Evolutionary conservation across 768 basidiomycete species (phyloP), one percentile per base, ranked within the genome.

Genomic region (Pleurotus tuber-regium): DNA sequence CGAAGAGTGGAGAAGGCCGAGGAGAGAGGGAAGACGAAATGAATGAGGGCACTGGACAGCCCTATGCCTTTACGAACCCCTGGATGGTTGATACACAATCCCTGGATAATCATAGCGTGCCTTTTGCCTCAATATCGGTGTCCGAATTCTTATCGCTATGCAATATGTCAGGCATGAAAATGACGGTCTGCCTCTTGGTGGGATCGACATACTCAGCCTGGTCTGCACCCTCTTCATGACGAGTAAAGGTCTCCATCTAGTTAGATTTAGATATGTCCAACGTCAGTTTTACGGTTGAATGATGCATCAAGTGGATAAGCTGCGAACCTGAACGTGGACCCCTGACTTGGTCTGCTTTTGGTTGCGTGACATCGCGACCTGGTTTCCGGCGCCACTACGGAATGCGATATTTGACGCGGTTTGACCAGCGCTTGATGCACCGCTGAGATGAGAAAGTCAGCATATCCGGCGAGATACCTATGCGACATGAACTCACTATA

Each of bases 191-290:
- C 6, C 46, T 21, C 18, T 47, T 31, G 2, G 33, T 21, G 39
- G 39, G n/a, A 39, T 29, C 50, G 23, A 16, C 30, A 10, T 29
- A 19, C 16, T 33, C 46, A 21, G 24, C 21, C 40, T 36, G 38
- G 10, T 48, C 39, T 8, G 11, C 21, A n/a, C 26, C 29, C 28
- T 50, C 54, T 25, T 59, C 58, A 21, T 53, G 33, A 28, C 49
- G 35, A 40, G 58, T 57, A 36, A 47, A 47, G 16, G 46, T 47
- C 46, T 47, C 46, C 46, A 47, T 47, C 46, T 47, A 29, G 46
- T 47, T 47, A 31, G 14, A 33, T 30, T 28, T 10, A 25, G 25
- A 41, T 40, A 39, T 39, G 46, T 14, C 43, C 26, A 40, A 38
- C 24, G 43, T 56, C 39, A 53, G 24, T 18, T 5, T 33, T 8